Evolutionary conservation across 2,329 filamentous ascomycete genomes (phyloP).

Genomic region (Aspergillus aculeatinus): DNA sequence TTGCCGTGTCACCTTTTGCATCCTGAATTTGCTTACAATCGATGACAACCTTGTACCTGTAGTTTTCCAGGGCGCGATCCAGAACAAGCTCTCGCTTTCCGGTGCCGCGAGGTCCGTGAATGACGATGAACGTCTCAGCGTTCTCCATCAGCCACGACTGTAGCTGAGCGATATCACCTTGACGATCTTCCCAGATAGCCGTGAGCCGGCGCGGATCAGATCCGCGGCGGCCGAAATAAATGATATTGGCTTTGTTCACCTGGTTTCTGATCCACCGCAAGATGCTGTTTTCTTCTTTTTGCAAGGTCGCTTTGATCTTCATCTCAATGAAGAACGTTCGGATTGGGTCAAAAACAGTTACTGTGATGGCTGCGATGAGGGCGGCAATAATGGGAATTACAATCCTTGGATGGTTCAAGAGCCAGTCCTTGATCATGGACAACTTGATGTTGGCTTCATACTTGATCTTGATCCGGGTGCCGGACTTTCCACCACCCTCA

Average conservation of each 20-base stretch:
- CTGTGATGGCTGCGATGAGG: constrained; percentile 76
- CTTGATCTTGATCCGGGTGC: constrained; percentile 75
- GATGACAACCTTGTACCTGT: constrained; percentile 75
- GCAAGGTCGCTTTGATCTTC: constrained; percentile 76
- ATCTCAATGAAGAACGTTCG: constrained; percentile 88
- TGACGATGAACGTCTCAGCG: constrained; percentile 86
- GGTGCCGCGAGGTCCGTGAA: constrained; percentile 87
- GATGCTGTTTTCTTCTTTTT: constrained; percentile 69
- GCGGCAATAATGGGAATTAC: constrained; percentile 82
- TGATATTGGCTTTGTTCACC: constrained; percentile 45
- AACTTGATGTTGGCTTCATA: constrained; percentile 78
- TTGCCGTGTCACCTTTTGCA: constrained; percentile 80
- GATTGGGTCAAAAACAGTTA: constrained; percentile 90
- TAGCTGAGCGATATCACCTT: constrained; percentile 76
- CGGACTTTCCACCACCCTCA: constrained; percentile 69
- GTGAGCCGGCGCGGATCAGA: constrained; percentile 68
- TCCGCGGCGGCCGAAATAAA: constrained; percentile 46
- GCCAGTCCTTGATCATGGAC: constrained; percentile 82
- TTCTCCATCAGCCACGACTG: constrained; percentile 85
- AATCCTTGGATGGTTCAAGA: constrained; percentile 80
- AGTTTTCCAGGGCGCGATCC: constrained; percentile 75
- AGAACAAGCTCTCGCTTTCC: constrained; percentile 87
- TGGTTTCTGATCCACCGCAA: constrained; percentile 80
- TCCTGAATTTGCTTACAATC: constrained; percentile 95
- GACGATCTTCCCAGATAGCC: constrained; percentile 84